A percentile compares a stretch with the other conserved stretches of the same genome.
phyloP scores from a whole-genome alignment of 2,329 filamentous ascomycete species.

The Clonostachys sp. region DNA sequence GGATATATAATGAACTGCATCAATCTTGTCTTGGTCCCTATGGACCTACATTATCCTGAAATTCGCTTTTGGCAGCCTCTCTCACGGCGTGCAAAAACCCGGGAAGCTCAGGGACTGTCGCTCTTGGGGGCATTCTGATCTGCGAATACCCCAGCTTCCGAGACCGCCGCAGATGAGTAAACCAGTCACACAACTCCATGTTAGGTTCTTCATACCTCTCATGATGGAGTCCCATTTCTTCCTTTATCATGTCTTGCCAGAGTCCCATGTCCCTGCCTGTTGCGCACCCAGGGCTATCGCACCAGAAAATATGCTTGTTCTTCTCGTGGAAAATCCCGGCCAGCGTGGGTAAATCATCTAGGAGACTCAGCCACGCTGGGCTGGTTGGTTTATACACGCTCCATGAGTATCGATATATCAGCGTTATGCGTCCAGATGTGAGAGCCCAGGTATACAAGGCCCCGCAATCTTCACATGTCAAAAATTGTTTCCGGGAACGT shows the following conservation, averaged over 20 bases:
- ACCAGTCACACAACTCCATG: conserved; percentile 25
- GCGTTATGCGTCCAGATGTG: background rate
- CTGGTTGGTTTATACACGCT: background rate
- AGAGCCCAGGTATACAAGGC: background rate
- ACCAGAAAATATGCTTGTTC: background rate
- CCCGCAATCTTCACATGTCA: background rate
- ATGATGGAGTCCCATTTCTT: background rate
- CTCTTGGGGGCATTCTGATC: too few species aligned
- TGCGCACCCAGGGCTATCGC: background rate
- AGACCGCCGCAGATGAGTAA: conserved; percentile 28
- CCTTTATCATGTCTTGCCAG: background rate
- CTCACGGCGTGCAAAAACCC: too few species aligned
- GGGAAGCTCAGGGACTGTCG: too few species aligned
- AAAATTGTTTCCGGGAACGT: background rate
- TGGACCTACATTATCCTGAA: too few species aligned
- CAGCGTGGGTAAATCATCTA: background rate
- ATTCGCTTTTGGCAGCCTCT: too few species aligned
- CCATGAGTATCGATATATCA: background rate
- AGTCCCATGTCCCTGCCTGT: background rate
- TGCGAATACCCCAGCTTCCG: too few species aligned
- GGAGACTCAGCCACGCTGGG: background rate
- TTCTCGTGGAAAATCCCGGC: background rate
- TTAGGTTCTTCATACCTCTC: conserved; percentile 13
- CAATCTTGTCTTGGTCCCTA: too few species aligned
- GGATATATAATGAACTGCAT: too few species aligned